Evolutionary conservation across 257 asterid genomes (phyloP).

Genomic region (Jaltomata sinuosa): DNA sequence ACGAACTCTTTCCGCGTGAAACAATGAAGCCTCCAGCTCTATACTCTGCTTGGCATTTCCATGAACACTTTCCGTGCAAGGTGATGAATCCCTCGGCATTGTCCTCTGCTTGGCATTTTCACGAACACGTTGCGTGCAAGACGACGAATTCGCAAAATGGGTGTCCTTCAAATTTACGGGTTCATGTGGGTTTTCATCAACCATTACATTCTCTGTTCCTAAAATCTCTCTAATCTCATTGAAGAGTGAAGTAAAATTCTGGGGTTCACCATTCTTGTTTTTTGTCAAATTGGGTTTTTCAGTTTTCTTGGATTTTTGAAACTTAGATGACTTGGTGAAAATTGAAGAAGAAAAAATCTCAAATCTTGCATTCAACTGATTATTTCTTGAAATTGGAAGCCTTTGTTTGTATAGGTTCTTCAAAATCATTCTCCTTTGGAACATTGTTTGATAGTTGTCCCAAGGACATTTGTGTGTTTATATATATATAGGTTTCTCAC

Average conservation of each 20-base stretch:
- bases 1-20: conserved; percentile 25
- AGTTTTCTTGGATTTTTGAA: conserved; percentile 17
- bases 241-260: conserved; percentile 41
- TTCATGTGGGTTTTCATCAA: conserved; percentile 9
- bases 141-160: background rate
- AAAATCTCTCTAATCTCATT: conserved; percentile 57
- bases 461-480: no score
- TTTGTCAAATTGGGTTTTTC: conserved; percentile 8
- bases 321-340: conserved; percentile 9
- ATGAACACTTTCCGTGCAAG: conserved; percentile 28
- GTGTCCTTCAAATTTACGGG: conserved; percentile 8
- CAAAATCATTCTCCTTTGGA: conserved; percentile 5
- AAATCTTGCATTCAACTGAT: conserved; percentile 10
- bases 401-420: conserved; percentile 15
- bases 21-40: background rate
- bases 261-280: conserved; percentile 16
- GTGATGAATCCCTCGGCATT: background rate
- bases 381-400: conserved; percentile 9
- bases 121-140: conserved; percentile 26
- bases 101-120: conserved; percentile 39
- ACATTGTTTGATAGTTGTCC: background rate
- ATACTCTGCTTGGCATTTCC: conserved; percentile 37
- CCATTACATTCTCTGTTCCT: conserved; percentile 30
- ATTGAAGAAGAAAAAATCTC: conserved; percentile 19
- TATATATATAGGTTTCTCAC: no score